A percentile compares a stretch with the other conserved stretches of the same genome.
These are phyloP conservation scores for Tilletia setariae DNA, from an alignment of 1,284 basidiomycete genomes.

Conservation along the genomic window DNA sequence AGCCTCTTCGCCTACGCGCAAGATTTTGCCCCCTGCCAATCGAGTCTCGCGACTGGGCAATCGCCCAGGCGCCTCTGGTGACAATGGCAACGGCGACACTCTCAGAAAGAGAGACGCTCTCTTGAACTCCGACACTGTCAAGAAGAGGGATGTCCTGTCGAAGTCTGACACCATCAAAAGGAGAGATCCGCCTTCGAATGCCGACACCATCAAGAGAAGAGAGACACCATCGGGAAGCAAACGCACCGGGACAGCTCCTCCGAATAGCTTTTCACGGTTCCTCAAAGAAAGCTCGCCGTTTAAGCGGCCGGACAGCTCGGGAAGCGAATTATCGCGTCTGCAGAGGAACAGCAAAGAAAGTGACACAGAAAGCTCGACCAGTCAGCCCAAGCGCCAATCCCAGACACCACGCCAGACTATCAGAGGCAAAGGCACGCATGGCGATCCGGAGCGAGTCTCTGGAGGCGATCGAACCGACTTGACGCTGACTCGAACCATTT, in stretches of 20 bases:
- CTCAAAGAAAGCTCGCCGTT: not conserved
- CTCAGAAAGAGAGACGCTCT: no score
- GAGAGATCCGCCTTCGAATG: no score
- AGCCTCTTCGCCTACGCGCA: not conserved
- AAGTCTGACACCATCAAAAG: no score
- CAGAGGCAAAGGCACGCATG: no score
- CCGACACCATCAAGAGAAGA: no score
- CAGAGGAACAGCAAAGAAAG: not conserved
- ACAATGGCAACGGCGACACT: no score
- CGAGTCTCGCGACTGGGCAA: not conserved
- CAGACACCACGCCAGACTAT: no score
- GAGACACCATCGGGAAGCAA: no score
- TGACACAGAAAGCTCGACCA: not conserved
- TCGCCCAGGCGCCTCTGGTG: not conserved
- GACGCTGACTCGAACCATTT: not conserved
- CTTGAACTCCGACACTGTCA: no score
- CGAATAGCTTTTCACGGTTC: conserved; percentile 7
- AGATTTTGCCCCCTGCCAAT: not conserved
- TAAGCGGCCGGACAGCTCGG: no score
- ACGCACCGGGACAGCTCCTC: not conserved
- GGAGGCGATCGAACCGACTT: not conserved
- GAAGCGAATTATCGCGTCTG: no score
- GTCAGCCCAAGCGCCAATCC: not conserved
- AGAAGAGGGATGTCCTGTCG: no score
- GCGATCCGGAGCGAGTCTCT: not conserved